Evolutionary conservation across 2,329 filamentous ascomycete genomes (phyloP), one percentile per base, ranked within the genome.

Genomic region (Phaeosphaeria sp.): DNA sequence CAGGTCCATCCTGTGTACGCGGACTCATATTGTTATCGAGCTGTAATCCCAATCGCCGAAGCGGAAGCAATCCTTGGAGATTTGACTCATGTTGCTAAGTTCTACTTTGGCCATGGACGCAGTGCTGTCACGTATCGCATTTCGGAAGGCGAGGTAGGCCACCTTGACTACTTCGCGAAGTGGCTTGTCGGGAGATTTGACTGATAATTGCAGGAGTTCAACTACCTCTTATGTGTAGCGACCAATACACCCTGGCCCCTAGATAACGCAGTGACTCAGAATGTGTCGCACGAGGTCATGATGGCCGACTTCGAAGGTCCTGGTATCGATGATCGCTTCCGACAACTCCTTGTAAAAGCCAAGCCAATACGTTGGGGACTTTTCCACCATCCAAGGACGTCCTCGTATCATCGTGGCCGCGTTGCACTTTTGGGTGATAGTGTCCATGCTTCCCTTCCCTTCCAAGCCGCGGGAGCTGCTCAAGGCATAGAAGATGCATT

Each of bases 11-110:
- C 69, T 3, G 61, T 59, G 9, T 74, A 72, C 47, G 64, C 65
- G 21, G 53, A 65, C 13, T 66, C 62, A 43, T 73, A 72, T 46
- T 58, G 59, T 42, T 75, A 75, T 42, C 58, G 71, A 7, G 58
- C 68, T 1, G 61, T 74, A 2, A 23, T 74, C 7, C 60, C 69
- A 1, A 71, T 82, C 46, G 72, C 72, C n/a, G 73, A 68, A 18
- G 80, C 80, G 1, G 68, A 71, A 42, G 62, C 64, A 23, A 71
- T 80, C 11, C 66, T 81, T 55, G 72, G 68, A 30, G 58, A 70
- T 20, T 56, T 68, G n/a, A 66, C 66, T 0, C 64, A 65, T 2
- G 68, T 70, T 54, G 68, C 69, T 15, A 71, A 72, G 44, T 68
- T 71, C 58, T 74, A 48, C 58, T 48, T 62, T 70, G 52, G 62